Percentiles rank a stretch among this genome's conserved stretches.
These are phyloP conservation scores for Monilinia laxa DNA, from an alignment of 2,329 filamentous ascomycete species.

Conservation along the genomic window DNA sequence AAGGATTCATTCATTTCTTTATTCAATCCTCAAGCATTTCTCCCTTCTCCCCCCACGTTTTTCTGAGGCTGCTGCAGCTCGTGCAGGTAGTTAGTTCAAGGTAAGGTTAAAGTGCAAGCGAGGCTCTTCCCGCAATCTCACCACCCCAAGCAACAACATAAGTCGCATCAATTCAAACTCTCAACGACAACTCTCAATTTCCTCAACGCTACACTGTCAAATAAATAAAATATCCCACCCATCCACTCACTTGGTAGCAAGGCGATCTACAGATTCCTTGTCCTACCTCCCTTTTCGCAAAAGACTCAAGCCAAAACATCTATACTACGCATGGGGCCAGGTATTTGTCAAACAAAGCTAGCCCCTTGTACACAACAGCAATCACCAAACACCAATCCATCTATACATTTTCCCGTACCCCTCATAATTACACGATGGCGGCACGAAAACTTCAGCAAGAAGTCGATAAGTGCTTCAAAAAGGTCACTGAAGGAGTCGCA, in stretches of 20 bases:
- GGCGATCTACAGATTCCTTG: slow-evolving; percentile 23
- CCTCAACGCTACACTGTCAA: background rate
- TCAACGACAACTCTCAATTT: background rate
- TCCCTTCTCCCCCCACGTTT: slow-evolving; percentile 25
- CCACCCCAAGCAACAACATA: slow-evolving; percentile 5
- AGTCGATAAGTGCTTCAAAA: slow-evolving; percentile 99
- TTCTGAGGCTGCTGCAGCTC: slow-evolving; percentile 22
- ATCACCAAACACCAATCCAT: slow-evolving; percentile 29
- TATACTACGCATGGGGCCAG: slow-evolving; percentile 34
- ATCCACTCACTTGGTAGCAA: slow-evolving; percentile 12
- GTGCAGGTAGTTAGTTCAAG: background rate
- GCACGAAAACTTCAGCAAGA: slow-evolving; percentile 96
- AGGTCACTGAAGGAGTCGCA: slow-evolving; percentile 87
- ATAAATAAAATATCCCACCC: background rate
- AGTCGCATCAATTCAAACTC: slow-evolving; percentile 16
- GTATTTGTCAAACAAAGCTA: slow-evolving; percentile 32
- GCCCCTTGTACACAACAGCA: slow-evolving; percentile 36
- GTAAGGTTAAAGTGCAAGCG: slow-evolving; percentile 20
- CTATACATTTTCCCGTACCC: slow-evolving; percentile 25
- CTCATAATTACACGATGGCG: slow-evolving; percentile 65
- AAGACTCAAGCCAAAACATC: slow-evolving; percentile 18
- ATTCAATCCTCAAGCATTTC: slow-evolving; percentile 2
- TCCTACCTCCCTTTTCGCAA: slow-evolving; percentile 23
- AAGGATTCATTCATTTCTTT: background rate
- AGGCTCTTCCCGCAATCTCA: slow-evolving; percentile 21